A percentile compares a stretch with the other conserved stretches of the same genome.
These are phyloP conservation scores for Euphorbia pulcherrima DNA, from an alignment of 345 rosid species.

Conservation along the genomic window DNA sequence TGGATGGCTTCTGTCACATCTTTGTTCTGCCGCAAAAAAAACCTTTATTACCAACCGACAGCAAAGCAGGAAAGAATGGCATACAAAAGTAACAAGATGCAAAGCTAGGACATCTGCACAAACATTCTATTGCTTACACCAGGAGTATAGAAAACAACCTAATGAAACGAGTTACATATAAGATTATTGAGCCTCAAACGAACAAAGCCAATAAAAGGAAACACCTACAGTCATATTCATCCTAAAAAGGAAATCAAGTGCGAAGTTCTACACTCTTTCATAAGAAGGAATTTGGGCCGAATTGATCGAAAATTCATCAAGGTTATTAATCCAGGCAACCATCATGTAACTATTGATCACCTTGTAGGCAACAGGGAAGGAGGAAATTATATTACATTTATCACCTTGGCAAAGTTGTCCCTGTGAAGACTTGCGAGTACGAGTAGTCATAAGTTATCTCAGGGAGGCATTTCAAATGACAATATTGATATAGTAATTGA, in stretches of 20 bases:
- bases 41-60: not conserved
- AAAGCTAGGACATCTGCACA: not conserved
- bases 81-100: too few relatives aligned
- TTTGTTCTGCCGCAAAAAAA: slow-evolving; percentile 58
- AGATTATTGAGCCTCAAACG: not conserved
- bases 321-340: not conserved
- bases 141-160: not conserved
- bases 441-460: not conserved
- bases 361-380: slow-evolving; percentile 30
- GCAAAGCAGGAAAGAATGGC: not conserved
- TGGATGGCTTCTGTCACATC: slow-evolving; percentile 95
- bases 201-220: not conserved
- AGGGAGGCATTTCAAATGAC: not conserved
- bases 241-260: not conserved
- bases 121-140: not conserved
- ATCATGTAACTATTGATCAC: slow-evolving; percentile 1
- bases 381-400: slow-evolving; percentile 28
- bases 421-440: not conserved
- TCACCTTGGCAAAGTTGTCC: slow-evolving; percentile 35
- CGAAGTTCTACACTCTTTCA: not conserved
- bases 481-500: not conserved
- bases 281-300: slow-evolving; percentile 6
- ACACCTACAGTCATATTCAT: not conserved
- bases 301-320: not conserved
- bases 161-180: not conserved